Evolutionary conservation across 352 stramenopile genomes (phyloP), one percentile per base, ranked within the genome.

Genomic region (Phytophthora capsici): DNA sequence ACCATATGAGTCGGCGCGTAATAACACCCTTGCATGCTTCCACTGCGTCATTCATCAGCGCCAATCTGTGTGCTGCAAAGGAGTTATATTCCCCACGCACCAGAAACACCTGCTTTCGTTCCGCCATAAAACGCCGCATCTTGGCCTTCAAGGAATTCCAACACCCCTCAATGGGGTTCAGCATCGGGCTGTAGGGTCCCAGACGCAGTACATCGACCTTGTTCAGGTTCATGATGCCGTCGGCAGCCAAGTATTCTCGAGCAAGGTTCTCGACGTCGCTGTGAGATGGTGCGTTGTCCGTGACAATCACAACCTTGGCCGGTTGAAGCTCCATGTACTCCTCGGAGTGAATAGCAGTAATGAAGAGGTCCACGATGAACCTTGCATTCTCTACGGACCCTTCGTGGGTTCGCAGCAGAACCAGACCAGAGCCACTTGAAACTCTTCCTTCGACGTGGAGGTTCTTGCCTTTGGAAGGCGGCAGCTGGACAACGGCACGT

Each of bases 361-460:
- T 28, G 25, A 77, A 77, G 0, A 71, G 26, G 43, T 77, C 50
- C 6, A 50, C 64, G 0, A 77, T 19, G 23, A 74, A 77, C 2
- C 60, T 28, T 0, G 50, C 54, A 5, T 67, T 66, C 28, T 73
- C 43, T 14, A 77, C 48, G 1, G 51, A 72, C 1, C 63, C 58
- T 14, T 71, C 53, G 32, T 77, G 58, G 0, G 69, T 59, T n/a
- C 34, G 32, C 19, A 77, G 19, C 2, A 77, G 40, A 10, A 70
- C 7, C 1, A 74, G 13, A 1, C 55, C 64, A 0, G 51, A 46
- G 0, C 25, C 45, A 8, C 28, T 22, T 1, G 58, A 71, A 0
- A 73, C 54, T 0, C 54, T 58, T 13, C 47, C 57, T 44, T 52
- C 50, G 0, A 78, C 26, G 19, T 69, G 65, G 0, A 63, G 36